phyloP scores from a whole-genome alignment of 2,329 filamentous ascomycete species.

The Penicillium sp. region DNA sequence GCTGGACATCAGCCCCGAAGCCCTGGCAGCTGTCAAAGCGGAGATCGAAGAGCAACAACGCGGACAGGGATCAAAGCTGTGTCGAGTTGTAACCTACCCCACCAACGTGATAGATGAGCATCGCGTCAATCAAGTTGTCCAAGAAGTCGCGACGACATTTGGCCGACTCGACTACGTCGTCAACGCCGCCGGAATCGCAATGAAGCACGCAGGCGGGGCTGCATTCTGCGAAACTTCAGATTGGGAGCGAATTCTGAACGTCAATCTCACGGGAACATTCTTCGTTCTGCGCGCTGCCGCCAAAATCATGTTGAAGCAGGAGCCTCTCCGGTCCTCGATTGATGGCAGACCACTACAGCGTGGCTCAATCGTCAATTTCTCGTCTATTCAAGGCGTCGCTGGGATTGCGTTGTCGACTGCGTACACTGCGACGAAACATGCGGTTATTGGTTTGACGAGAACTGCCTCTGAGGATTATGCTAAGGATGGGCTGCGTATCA shows the following conservation, averaged over 20 bases:
- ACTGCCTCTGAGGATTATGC: conserved; percentile 45
- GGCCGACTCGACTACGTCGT: conserved; percentile 17
- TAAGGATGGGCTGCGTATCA: conserved; percentile 51
- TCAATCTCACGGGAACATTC: conserved; percentile 46
- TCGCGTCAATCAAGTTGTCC: conserved; percentile 11
- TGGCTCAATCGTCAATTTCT: conserved; percentile 37
- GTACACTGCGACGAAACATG: conserved; percentile 40
- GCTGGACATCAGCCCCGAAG: conserved; percentile 10
- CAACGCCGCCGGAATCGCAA: conserved; percentile 21
- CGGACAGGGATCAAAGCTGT: not conserved
- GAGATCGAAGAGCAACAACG: conserved; percentile 12
- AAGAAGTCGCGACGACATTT: conserved; percentile 9
- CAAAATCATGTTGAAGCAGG: conserved; percentile 45
- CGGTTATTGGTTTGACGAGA: conserved; percentile 42
- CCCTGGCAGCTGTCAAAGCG: conserved; percentile 9
- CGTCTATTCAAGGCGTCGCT: conserved; percentile 38
- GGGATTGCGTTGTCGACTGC: conserved; percentile 39
- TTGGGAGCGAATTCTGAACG: conserved; percentile 41
- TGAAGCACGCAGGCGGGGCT: conserved; percentile 21
- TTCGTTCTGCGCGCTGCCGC: conserved; percentile 41
- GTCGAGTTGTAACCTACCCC: conserved; percentile 10
- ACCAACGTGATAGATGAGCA: conserved; percentile 14
- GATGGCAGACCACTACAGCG: conserved; percentile 31
- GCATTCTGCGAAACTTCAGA: conserved; percentile 27
- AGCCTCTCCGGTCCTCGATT: conserved; percentile 36